Evolutionary conservation across 495 filamentous ascomycete species (phyloP).

Genomic region (Podospora pseudocomata): DNA sequence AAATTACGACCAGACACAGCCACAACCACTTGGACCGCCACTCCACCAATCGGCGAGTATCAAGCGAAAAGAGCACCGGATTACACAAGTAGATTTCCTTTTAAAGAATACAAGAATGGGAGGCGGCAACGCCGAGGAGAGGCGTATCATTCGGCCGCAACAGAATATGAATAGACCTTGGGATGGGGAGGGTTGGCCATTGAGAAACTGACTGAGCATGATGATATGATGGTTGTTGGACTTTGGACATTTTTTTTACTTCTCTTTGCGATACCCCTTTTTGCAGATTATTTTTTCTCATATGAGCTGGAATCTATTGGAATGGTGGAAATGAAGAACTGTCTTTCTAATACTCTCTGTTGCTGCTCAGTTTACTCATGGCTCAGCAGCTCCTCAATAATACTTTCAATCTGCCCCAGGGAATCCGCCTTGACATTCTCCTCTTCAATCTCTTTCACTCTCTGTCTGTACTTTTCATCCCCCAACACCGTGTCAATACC

Average conservation of each 20-base stretch:
- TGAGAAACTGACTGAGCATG: background rate
- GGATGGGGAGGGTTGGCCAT: background rate
- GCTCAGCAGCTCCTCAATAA: constrained; percentile 14
- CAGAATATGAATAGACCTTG: background rate
- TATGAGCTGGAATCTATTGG: background rate
- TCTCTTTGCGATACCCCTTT: background rate
- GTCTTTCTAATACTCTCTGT: background rate
- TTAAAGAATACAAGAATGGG: background rate
- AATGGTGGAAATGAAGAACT: background rate
- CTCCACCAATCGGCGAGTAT: background rate
- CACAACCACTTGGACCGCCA: background rate
- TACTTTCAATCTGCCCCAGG: constrained; percentile 12
- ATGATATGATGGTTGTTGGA: background rate
- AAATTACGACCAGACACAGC: background rate
- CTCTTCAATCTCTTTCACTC: constrained; percentile 21
- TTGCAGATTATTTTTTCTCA: background rate
- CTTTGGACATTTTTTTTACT: background rate
- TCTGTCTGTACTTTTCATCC: constrained; percentile 14
- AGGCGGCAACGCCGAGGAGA: background rate
- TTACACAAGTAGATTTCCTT: background rate
- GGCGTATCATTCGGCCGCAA: background rate
- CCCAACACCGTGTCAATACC: constrained; percentile 31
- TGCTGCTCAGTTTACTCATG: background rate
- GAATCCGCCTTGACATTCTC: constrained; percentile 24
- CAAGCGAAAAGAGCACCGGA: background rate